Percentiles rank a stretch among this genome's conserved stretches.
phyloP scores from a whole-genome alignment of 1,284 basidiomycete genomes.

The Sanghuangporus weigelae region DNA sequence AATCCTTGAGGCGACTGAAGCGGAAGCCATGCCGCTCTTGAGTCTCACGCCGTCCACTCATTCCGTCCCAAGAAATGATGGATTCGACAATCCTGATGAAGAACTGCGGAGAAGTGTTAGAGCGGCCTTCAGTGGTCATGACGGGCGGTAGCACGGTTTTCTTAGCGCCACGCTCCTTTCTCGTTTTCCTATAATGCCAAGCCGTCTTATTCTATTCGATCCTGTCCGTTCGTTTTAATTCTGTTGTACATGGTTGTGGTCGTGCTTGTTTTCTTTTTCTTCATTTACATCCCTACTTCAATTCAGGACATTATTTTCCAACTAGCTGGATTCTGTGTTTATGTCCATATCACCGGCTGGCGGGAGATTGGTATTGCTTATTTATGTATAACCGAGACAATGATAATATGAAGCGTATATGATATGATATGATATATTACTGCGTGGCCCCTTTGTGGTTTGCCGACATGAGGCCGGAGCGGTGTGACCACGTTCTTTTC shows the following conservation, averaged over 20 bases:
- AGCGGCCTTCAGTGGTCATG: conserved; percentile 52
- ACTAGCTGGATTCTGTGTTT: not conserved
- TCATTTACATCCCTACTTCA: not conserved
- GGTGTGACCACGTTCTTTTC: not conserved
- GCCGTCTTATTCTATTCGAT: not conserved
- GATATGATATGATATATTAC: not conserved
- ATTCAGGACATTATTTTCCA: conserved; percentile 14
- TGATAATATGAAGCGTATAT: not conserved
- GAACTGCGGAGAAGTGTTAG: conserved; percentile 74
- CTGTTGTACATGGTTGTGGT: conserved; percentile 13
- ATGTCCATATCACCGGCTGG: not conserved
- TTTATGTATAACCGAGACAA: conserved; percentile 7
- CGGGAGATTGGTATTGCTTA: conserved; percentile 4
- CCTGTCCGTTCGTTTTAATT: conserved; percentile 4
- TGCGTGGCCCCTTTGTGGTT: not conserved
- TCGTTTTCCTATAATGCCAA: not conserved
- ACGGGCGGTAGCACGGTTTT: conserved; percentile 10
- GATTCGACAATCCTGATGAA: conserved; percentile 57
- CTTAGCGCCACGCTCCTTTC: not conserved
- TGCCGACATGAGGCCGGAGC: not conserved
- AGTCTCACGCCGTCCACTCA: conserved; percentile 46
- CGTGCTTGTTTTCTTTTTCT: not conserved
- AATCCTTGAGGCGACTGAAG: conserved; percentile 82
- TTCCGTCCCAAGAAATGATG: conserved; percentile 45
- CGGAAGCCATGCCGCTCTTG: conserved; percentile 42